Percentiles rank a stretch among this genome's conserved stretches.
Conservation (phyloP, 2,329 filamentous ascomycete genomes). For the Paecilomyces niveus region DNA sequence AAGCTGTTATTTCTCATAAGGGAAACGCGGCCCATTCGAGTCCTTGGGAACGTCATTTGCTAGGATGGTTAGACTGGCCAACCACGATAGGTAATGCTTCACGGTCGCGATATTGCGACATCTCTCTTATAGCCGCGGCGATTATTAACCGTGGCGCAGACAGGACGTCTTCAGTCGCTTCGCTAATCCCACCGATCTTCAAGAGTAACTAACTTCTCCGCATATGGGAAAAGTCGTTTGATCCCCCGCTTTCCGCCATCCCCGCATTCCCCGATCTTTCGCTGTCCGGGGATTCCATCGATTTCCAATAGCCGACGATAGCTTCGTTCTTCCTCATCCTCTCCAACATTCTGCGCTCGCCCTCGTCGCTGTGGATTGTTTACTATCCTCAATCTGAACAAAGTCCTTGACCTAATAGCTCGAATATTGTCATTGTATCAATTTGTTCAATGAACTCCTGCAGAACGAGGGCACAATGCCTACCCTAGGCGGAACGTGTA, state of each 20-base stretch:
- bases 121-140: too few relatives aligned
- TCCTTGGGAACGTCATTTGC: too few relatives aligned
- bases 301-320: not conserved
- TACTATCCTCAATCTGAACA: not conserved
- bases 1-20: too few relatives aligned
- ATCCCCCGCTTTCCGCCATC: not conserved
- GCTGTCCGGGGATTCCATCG: not conserved
- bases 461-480: not conserved
- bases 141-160: too few relatives aligned
- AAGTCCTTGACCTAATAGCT: not conserved
- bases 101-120: too few relatives aligned
- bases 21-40: too few relatives aligned
- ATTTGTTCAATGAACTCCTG: not conserved
- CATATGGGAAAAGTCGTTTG: not conserved
- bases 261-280: not conserved
- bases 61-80: too few relatives aligned
- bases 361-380: not conserved
- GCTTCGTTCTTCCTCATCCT: not conserved
- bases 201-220: not conserved
- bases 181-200: too few relatives aligned
- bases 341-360: not conserved
- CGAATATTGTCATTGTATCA: not conserved
- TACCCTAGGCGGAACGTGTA: not conserved
- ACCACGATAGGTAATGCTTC: too few relatives aligned
- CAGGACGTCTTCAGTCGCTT: too few relatives aligned